These are phyloP conservation scores for Botrytis aclada DNA, from an alignment of 2,329 filamentous ascomycete genomes.

Conservation along the genomic window DNA sequence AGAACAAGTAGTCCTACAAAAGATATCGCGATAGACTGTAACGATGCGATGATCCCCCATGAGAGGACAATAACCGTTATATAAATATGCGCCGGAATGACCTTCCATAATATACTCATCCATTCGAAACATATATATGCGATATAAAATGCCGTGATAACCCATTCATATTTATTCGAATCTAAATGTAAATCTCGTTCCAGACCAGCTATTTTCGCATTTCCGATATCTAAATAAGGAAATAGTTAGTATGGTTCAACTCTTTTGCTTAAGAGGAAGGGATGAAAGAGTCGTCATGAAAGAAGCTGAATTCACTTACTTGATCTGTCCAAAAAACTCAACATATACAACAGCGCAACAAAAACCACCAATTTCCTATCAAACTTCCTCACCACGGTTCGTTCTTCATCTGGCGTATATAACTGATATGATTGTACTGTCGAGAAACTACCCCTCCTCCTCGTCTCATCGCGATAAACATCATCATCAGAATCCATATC, in stretches of 20 bases:
- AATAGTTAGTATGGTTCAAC: neutral
- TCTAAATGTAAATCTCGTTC: constrained; percentile 54
- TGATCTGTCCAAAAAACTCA: constrained; percentile 82
- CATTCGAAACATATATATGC: constrained; percentile 63
- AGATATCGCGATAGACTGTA: constrained; percentile 65
- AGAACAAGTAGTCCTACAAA: constrained; percentile 58
- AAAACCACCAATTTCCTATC: constrained; percentile 77
- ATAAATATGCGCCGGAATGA: constrained; percentile 59
- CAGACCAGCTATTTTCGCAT: constrained; percentile 62
- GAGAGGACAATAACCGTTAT: constrained; percentile 62
- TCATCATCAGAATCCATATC: constrained; percentile 6
- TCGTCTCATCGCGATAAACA: constrained; percentile 16
- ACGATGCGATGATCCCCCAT: constrained; percentile 76
- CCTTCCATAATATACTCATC: constrained; percentile 60
- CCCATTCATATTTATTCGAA: constrained; percentile 56
- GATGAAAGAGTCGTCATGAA: neutral
- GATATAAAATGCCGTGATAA: constrained; percentile 59
- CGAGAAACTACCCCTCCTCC: constrained; percentile 33
- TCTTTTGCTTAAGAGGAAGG: neutral
- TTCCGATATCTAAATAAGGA: constrained; percentile 52
- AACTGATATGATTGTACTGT: constrained; percentile 47
- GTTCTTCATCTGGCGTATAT: constrained; percentile 69
- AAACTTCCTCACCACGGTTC: constrained; percentile 67
- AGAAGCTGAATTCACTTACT: constrained; percentile 62
- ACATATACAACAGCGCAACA: constrained; percentile 76